Percentiles rank a stretch among this genome's conserved stretches.
These are phyloP conservation scores for Metarhizium humberi DNA, from an alignment of 2,329 filamentous ascomycete genomes.

Conservation along the genomic window DNA sequence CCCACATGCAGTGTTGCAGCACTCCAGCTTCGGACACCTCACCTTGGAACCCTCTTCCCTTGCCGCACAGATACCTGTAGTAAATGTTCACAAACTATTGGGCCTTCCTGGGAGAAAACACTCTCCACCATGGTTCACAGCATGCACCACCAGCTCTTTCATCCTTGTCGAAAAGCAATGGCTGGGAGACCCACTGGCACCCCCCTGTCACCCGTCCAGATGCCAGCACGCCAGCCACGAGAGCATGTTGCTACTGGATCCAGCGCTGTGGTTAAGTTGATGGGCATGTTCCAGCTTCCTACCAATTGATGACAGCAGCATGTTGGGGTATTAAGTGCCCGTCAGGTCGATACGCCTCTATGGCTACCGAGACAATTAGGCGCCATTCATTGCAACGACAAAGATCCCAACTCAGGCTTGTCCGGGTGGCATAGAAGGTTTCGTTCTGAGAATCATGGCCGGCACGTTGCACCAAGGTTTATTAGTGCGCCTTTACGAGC, in stretches of 20 bases:
- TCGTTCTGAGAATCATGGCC: neutral
- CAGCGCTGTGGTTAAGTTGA: constrained; percentile 6
- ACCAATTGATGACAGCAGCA: neutral
- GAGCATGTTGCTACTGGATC: constrained; percentile 5
- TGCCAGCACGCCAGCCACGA: neutral
- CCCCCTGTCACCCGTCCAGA: neutral
- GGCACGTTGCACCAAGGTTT: neutral
- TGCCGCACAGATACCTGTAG: neutral
- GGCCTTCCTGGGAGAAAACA: constrained; percentile 1
- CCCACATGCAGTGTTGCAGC: constrained; percentile 1
- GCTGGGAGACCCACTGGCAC: constrained; percentile 3
- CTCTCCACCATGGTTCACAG: constrained; percentile 8
- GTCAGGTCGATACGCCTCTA: neutral
- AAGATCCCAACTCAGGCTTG: neutral
- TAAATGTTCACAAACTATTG: neutral
- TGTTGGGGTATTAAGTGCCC: neutral
- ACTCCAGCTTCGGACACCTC: neutral
- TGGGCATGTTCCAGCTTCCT: neutral
- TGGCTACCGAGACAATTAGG: neutral
- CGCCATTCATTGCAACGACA: neutral
- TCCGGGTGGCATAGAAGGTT: neutral
- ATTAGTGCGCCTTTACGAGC: neutral
- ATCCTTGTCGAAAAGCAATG: constrained; percentile 6
- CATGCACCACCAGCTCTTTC: constrained; percentile 5
- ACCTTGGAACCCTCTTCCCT: neutral